phyloP scores from a whole-genome alignment of 2,329 filamentous ascomycete genomes.

The Trichoderma sp. region DNA sequence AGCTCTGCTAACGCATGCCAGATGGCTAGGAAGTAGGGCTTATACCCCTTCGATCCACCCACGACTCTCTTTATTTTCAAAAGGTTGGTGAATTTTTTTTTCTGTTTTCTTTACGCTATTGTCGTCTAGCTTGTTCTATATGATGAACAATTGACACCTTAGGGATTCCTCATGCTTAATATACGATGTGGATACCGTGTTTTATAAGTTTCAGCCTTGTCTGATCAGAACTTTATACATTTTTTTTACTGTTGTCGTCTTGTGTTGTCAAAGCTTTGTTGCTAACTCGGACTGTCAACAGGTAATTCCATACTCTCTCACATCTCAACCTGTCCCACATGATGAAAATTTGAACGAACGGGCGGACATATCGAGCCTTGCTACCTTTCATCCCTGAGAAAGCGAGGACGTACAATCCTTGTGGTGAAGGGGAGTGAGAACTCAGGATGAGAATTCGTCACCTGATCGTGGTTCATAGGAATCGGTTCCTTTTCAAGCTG shows the following conservation, averaged over 20 bases:
- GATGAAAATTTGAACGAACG: constrained; percentile 68
- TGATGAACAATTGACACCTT: constrained; percentile 62
- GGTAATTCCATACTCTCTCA: constrained; percentile 36
- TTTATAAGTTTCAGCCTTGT: constrained; percentile 64
- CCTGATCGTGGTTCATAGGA: constrained; percentile 48
- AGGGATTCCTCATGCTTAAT: constrained; percentile 69
- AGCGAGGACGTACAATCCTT: constrained; percentile 61
- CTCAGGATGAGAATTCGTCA: constrained; percentile 67
- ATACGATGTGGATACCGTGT: constrained; percentile 61
- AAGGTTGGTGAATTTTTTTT: constrained; percentile 43
- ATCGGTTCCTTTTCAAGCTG: constrained; percentile 29
- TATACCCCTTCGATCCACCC: background rate
- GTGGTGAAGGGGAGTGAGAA: constrained; percentile 49
- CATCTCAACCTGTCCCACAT: constrained; percentile 36
- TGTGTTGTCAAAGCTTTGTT: constrained; percentile 23
- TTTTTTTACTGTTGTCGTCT: constrained; percentile 25
- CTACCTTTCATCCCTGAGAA: constrained; percentile 44
- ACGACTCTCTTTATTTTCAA: constrained; percentile 27
- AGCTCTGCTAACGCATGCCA: constrained; percentile 23
- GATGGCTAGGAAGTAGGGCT: background rate
- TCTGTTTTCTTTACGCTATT: constrained; percentile 1
- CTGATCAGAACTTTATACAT: constrained; percentile 47
- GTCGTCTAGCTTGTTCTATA: constrained; percentile 35
- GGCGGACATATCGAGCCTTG: constrained; percentile 63
- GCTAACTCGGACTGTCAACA: constrained; percentile 40